phyloP scores from a whole-genome alignment of 2,329 filamentous ascomycete genomes.

The Davidsoniella eucalypti region DNA sequence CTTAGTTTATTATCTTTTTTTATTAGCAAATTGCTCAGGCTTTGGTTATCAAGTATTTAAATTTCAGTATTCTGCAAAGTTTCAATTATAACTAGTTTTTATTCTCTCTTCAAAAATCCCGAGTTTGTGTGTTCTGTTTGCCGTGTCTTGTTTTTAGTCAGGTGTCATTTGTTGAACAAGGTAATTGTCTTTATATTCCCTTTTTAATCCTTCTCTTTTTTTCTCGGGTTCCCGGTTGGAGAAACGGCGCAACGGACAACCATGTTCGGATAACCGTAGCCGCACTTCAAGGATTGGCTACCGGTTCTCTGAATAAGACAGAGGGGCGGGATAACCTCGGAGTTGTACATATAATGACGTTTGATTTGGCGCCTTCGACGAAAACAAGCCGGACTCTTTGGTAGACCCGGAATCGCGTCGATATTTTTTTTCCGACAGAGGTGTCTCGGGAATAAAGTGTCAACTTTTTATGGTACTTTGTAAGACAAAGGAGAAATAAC shows the following conservation, averaged over 20 bases:
- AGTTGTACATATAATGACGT: too few relatives aligned
- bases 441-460: too few relatives aligned
- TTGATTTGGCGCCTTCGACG: too few relatives aligned
- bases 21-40: background rate
- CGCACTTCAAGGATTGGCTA: too few relatives aligned
- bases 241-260: constrained; percentile 10
- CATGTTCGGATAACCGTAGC: constrained; percentile 2
- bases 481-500: too few relatives aligned
- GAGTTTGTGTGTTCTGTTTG: background rate
- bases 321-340: too few relatives aligned
- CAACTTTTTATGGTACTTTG: too few relatives aligned
- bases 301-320: too few relatives aligned
- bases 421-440: too few relatives aligned
- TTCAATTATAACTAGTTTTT: background rate
- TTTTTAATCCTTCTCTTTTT: background rate
- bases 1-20: background rate
- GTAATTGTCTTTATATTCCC: background rate
- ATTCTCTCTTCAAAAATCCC: background rate
- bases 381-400: too few relatives aligned
- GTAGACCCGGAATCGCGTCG: too few relatives aligned
- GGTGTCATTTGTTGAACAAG: background rate
- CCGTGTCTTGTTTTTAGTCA: background rate
- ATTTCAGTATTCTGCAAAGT: background rate
- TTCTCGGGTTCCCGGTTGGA: background rate
- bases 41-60: background rate